Evolutionary conservation across 495 filamentous ascomycete genomes (phyloP).

Genomic region (Penicillium angulare): DNA sequence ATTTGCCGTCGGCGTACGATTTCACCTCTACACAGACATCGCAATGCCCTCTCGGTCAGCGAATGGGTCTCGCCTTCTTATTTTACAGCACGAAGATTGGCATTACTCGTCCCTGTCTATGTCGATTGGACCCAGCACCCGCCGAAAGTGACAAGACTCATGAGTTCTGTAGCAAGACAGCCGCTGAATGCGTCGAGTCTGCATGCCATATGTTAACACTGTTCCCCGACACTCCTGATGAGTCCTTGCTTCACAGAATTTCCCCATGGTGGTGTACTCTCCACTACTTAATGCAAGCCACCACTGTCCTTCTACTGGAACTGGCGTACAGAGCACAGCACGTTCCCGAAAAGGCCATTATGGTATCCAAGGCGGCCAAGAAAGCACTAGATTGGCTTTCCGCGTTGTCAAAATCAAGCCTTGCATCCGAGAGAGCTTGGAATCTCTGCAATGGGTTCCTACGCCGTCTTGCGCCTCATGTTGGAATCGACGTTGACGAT

Average conservation of each 20-base stretch:
- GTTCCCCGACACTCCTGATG: conserved; percentile 46
- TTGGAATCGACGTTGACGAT: conserved; percentile 28
- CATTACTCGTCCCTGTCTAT: conserved; percentile 61
- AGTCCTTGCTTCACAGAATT: conserved; percentile 44
- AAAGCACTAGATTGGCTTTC: conserved; percentile 55
- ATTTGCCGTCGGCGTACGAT: conserved; percentile 38
- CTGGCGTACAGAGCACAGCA: conserved; percentile 53
- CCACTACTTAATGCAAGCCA: conserved; percentile 63
- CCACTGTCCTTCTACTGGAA: conserved; percentile 58
- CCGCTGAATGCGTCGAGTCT: conserved; percentile 55
- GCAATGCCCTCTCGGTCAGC: conserved; percentile 32
- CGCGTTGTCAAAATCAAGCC: conserved; percentile 44
- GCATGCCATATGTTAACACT: conserved; percentile 55
- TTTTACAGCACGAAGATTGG: conserved; percentile 60
- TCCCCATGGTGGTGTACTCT: conserved; percentile 64
- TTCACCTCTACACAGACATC: conserved; percentile 35
- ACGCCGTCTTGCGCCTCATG: conserved; percentile 39
- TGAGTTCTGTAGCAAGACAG: conserved; percentile 51
- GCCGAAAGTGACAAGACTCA: conserved; percentile 33
- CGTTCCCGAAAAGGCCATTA: conserved; percentile 50
- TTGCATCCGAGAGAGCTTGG: conserved; percentile 50
- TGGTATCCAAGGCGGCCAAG: conserved; percentile 52
- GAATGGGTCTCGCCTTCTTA: conserved; percentile 51
- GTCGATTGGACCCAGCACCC: conserved; percentile 44
- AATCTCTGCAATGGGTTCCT: conserved; percentile 50